Conservation (phyloP, 2,329 filamentous ascomycete species). For the Colletotrichum acutatum region DNA sequence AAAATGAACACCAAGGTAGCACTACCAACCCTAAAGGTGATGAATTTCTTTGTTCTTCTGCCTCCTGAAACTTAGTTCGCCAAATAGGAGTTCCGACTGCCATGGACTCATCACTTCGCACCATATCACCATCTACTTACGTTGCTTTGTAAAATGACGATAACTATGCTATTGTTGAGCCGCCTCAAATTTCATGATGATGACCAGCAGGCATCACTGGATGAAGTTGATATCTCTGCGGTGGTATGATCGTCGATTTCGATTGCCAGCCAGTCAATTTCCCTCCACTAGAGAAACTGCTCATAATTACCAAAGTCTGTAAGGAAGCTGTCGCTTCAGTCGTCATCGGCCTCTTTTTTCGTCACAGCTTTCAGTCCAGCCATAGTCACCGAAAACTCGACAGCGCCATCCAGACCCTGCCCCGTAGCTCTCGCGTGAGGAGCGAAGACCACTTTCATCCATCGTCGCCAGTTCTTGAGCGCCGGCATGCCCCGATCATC, state of each 20-base stretch:
- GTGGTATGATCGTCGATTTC: not conserved
- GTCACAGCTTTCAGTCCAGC: constrained; percentile 65
- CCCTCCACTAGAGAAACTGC: not conserved
- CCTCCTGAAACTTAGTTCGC: not conserved
- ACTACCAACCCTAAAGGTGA: not conserved
- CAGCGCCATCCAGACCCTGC: constrained; percentile 59
- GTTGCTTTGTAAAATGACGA: not conserved
- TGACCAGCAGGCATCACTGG: not conserved
- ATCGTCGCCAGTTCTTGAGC: constrained; percentile 74
- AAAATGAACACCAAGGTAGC: not conserved
- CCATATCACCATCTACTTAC: too few species aligned
- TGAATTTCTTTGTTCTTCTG: not conserved
- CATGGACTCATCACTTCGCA: not conserved
- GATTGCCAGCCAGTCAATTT: not conserved
- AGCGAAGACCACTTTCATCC: constrained; percentile 91
- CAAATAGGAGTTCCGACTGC: not conserved
- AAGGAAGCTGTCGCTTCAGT: not conserved
- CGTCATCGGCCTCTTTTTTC: constrained; percentile 25
- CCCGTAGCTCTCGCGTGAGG: constrained; percentile 73
- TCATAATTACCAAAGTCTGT: not conserved
- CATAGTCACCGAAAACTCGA: constrained; percentile 81
- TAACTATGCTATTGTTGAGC: not conserved
- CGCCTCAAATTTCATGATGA: not conserved
- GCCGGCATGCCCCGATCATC: constrained; percentile 55
- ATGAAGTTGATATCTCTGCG: not conserved